Conservation (phyloP, 2,329 filamentous ascomycete genomes). For the Aspergillus versicolor region DNA sequence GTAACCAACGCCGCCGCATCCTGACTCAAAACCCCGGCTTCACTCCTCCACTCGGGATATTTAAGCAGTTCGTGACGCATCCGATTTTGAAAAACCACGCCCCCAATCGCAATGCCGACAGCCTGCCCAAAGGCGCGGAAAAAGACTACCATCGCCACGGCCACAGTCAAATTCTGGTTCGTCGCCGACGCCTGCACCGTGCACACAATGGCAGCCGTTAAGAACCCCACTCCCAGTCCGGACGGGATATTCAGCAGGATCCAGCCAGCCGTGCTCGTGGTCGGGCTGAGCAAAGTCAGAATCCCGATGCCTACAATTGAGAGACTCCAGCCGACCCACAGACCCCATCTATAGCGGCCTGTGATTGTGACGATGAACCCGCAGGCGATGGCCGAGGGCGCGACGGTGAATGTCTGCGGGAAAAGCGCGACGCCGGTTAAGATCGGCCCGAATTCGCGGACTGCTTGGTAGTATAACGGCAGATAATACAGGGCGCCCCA, state of each 20-base stretch:
- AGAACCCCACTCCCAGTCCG: slow-evolving; percentile 26
- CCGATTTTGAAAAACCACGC: slow-evolving; percentile 9
- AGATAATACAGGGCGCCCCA: slow-evolving; percentile 34
- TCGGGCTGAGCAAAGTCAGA: slow-evolving; percentile 23
- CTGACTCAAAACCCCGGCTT: not conserved
- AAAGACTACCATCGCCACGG: slow-evolving; percentile 12
- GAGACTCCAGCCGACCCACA: slow-evolving; percentile 28
- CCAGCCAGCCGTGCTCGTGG: slow-evolving; percentile 28
- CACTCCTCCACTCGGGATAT: not conserved
- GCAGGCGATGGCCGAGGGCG: slow-evolving; percentile 28
- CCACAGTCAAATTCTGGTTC: slow-evolving; percentile 3
- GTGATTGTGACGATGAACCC: slow-evolving; percentile 33
- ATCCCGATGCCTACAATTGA: slow-evolving; percentile 28
- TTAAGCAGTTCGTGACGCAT: not conserved
- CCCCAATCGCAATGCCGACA: slow-evolving; percentile 9
- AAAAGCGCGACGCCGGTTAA: slow-evolving; percentile 33
- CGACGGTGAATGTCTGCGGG: slow-evolving; percentile 24
- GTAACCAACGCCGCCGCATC: slow-evolving; percentile 11
- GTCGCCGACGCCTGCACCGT: slow-evolving; percentile 27
- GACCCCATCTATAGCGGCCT: slow-evolving; percentile 34
- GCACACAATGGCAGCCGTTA: slow-evolving; percentile 28
- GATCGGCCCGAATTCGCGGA: slow-evolving; percentile 34
- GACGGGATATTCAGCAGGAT: slow-evolving; percentile 31
- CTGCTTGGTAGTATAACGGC: slow-evolving; percentile 49
- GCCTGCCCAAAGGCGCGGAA: slow-evolving; percentile 11